Base-by-base conservation (phyloP, 2,329 filamentous ascomycete genomes). In the Xylaria sp. region DNA sequence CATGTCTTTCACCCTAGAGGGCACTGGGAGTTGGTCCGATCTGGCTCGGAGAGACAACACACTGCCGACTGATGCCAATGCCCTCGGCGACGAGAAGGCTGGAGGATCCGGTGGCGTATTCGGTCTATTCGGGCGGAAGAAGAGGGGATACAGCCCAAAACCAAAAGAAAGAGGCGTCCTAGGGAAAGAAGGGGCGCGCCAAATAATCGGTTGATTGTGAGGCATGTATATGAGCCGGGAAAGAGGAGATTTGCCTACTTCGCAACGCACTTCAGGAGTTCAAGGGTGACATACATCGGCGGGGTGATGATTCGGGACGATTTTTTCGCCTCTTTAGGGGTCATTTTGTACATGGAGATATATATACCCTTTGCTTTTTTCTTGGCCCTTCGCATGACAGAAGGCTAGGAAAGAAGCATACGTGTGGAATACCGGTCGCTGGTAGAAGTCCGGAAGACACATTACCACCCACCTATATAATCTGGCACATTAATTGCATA, bases 141-240 rank as follows among this genome's bases (percentile, higher is more conserved):
- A 93, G 83, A 94, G 94, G 71, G 94, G 94, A 64, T 90, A 94
- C 80, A 98, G 94, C 79, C 96, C 96, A 1, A 98, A 97, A 83
- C 94, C 94, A 31, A 95, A 94, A 80, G 94, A 98, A 82, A 89
- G 94, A 64, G 96, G 96, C 67, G 94, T 99, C 8, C 79, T 99
- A 67, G 96, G 96, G 66, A 98, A 98, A 79, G 94, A 98, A 79
- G 96, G 96, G 18, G 94, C 96, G 12, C 87, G 96, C 78, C 91
- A 94, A 72, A 88, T 95, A 66, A 91, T 95, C 77, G 90, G 89
- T 75, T 92, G 84, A 83, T 62, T 39, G 46, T 33, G 33, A 56
- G 36, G 43, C 20, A 54, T 58, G 25, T 57, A 58, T 57, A 62
- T 25, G 65, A 25, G 28, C 59, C 31, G 28, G 61, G 46, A 55